A percentile compares a stretch with the other conserved stretches of the same genome.
Conservation (phyloP, 2,329 filamentous ascomycete genomes). For the Pestalotiopsis sp. region DNA sequence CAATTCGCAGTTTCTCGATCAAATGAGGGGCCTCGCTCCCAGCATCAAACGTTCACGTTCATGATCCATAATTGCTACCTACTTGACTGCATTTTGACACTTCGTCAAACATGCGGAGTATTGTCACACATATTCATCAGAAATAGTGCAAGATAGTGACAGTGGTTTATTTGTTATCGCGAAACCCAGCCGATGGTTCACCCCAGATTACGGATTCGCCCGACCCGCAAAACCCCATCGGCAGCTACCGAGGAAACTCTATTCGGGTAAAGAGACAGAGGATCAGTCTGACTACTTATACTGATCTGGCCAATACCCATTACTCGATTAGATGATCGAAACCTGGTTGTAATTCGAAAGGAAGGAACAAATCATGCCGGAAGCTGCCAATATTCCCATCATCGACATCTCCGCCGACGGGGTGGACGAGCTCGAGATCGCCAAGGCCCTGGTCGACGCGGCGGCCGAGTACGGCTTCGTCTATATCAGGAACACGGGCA, state of each 20-base stretch:
- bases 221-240: conserved; percentile 2
- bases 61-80: not conserved
- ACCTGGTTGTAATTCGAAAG: too few species aligned
- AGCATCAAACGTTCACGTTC: not conserved
- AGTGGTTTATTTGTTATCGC: not conserved
- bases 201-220: conserved; percentile 1
- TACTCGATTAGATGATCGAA: too few species aligned
- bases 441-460: conserved; percentile 73
- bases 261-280: not conserved
- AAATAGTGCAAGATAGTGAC: not conserved
- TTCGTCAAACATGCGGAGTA: not conserved
- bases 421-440: conserved; percentile 52
- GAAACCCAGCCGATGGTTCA: too few species aligned
- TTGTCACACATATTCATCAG: not conserved
- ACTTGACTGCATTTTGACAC: not conserved
- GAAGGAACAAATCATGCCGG: not conserved
- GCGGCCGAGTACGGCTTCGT: conserved; percentile 85
- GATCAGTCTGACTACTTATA: not conserved
- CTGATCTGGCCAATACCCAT: not conserved
- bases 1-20: not conserved
- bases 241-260: conserved; percentile 1
- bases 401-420: conserved; percentile 73
- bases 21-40: not conserved
- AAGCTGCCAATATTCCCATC: conserved; percentile 64
- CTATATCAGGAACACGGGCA: conserved; percentile 76